These are phyloP conservation scores for Secale cereale DNA, from an alignment of 176 grass and related monocot species.

Conservation along the genomic window DNA sequence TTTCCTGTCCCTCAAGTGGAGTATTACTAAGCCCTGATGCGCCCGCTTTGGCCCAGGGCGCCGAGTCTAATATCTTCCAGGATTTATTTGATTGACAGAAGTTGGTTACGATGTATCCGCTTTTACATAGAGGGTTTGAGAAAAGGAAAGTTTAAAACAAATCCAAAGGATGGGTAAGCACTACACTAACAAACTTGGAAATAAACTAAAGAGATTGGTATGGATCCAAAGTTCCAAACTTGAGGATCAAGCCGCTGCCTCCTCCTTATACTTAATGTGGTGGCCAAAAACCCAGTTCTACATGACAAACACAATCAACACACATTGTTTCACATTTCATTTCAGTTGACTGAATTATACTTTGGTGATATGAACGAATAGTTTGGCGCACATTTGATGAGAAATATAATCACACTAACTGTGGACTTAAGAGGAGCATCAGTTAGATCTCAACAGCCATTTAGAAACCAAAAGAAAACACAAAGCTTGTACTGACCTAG, in stretches of 20 bases:
- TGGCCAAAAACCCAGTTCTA: constrained; percentile 1
- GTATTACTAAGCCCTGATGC: too few relatives aligned
- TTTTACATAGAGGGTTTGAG: not conserved
- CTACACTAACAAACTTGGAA: not conserved
- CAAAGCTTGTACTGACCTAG: constrained; percentile 46
- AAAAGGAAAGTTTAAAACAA: not conserved
- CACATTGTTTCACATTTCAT: not conserved
- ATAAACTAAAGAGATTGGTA: constrained; percentile 6
- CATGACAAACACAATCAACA: constrained; percentile 3
- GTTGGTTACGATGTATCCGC: not conserved
- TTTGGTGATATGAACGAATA: not conserved
- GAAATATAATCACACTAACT: not conserved
- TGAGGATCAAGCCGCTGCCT: not conserved
- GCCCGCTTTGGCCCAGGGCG: too few relatives aligned
- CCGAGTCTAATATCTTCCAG: not conserved
- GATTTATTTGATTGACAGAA: not conserved
- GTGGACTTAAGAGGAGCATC: not conserved
- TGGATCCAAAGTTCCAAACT: not conserved
- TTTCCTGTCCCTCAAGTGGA: too few relatives aligned
- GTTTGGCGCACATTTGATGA: constrained; percentile 8
- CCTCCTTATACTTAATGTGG: not conserved
- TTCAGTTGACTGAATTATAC: constrained; percentile 12
- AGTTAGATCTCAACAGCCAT: not conserved
- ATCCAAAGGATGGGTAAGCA: not conserved
- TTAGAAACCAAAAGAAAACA: constrained; percentile 10